Evolutionary conservation across 345 rosid genomes (phyloP).

Genomic region (Boechera retrofracta): DNA sequence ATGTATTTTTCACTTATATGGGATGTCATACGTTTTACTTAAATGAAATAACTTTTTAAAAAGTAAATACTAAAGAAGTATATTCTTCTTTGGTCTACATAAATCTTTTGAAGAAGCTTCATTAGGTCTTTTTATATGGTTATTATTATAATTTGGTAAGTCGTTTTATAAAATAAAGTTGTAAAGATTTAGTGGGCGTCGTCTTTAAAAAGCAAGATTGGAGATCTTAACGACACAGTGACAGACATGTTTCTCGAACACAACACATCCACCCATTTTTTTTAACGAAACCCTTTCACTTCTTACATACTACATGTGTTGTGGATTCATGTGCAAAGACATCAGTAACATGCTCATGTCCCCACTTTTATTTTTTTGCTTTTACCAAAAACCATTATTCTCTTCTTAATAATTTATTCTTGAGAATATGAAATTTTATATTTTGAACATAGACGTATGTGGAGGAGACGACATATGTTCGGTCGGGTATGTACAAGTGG

Average conservation of each 20-base stretch:
- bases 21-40: constrained; percentile 11
- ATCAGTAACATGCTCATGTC: constrained; percentile 70
- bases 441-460: constrained; percentile 59
- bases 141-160: background rate
- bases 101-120: background rate
- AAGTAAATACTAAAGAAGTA: background rate
- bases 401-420: constrained; percentile 19
- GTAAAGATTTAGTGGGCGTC: constrained; percentile 25
- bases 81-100: background rate
- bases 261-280: constrained; percentile 24
- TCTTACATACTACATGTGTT: constrained; percentile 43
- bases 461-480: constrained; percentile 58
- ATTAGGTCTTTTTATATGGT: background rate
- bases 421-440: background rate
- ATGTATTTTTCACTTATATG: constrained; percentile 4
- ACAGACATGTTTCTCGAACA: constrained; percentile 69
- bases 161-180: background rate
- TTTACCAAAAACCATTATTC: constrained; percentile 39
- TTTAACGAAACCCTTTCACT: constrained; percentile 1
- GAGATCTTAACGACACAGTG: constrained; percentile 49
- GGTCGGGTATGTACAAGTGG: constrained; percentile 80
- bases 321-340: constrained; percentile 44
- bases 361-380: constrained; percentile 34
- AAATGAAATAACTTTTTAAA: background rate
- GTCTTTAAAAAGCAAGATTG: constrained; percentile 12